Base-by-base conservation (phyloP, 1,139 yeast genomes). In the Sugiyamaella grinbergsii region DNA sequence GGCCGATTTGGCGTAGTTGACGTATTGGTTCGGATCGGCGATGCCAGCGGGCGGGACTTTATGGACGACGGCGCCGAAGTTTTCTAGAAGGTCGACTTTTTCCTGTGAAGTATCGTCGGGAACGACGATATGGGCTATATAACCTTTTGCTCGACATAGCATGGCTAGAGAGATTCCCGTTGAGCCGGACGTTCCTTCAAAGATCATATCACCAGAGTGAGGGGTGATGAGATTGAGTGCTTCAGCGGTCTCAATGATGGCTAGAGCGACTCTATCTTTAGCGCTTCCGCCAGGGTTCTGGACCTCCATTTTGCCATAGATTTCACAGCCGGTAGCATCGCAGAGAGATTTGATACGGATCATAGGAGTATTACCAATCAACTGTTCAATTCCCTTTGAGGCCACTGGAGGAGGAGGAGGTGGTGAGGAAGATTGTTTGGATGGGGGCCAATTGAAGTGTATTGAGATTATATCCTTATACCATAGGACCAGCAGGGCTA, bases 281-380 rank as follows among this genome's bases (percentile, higher is more conserved):
- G 97, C 95, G 46, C 95, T 86, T 0, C 98, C 98, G 18, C 95
- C 98, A 0, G 98, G 98, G 62, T 93, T 93, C 61, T 78, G 72
- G 53, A 89, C 71, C 68, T 93, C 98, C 55, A 91, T 70, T 65
- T 93, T 93, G 51, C 95, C 98, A 62, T 82, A 87, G 7, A 93
- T 81, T 44, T 85, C 82, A 64, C 95, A 84, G 0, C 95, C 95
- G 0, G 96, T 88, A 19, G 76, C 70, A 11, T 74, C 69, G 1
- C 94, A 83, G n/a, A 93, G 74, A 0, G 95, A 85, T 57, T 79
- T 78, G 51, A 93, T 77, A 58, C 80, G 79, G n/a, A 93, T 81
- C 67, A 93, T 66, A 0, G 96, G 96, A 0, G 98, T 93, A 67
- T 90, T 82, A 0, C 98, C 98, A 29, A 93, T 89, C 23, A 90